Evolutionary conservation across 2,329 filamentous ascomycete species (phyloP).

Genomic region (Neophaeococcomyces aloes): DNA sequence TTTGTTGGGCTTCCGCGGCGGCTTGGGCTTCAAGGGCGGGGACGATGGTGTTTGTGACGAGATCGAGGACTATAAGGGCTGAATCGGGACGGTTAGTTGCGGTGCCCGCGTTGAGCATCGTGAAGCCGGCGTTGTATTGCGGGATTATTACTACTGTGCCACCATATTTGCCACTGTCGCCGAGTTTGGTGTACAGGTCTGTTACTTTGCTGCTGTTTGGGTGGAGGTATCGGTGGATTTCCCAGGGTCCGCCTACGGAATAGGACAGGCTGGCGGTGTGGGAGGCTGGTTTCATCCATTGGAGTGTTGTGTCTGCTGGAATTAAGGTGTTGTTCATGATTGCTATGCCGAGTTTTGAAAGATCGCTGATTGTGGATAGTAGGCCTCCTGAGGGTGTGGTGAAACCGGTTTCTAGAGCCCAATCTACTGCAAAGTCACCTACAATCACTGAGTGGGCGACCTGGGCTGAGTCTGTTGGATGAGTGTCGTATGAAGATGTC

Average conservation of each 20-base stretch:
- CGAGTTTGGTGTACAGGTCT: slow-evolving; percentile 35
- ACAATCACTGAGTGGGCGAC: slow-evolving; percentile 27
- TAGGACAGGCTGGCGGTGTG: slow-evolving; percentile 24
- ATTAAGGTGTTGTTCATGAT: slow-evolving; percentile 34
- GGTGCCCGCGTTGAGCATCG: slow-evolving; percentile 27
- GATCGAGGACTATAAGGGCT: slow-evolving; percentile 4
- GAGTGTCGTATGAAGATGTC: slow-evolving; percentile 27
- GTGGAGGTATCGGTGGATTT: slow-evolving; percentile 24
- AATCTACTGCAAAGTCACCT: slow-evolving; percentile 23
- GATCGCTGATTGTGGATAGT: slow-evolving; percentile 35
- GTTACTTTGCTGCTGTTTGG: slow-evolving; percentile 23
- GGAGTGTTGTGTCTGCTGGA: slow-evolving; percentile 27
- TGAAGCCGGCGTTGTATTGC: slow-evolving; percentile 38
- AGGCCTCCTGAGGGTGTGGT: slow-evolving; percentile 31
- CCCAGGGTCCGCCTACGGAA: slow-evolving; percentile 37
- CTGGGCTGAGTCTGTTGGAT: slow-evolving; percentile 29
- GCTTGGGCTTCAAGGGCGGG: slow-evolving; percentile 5
- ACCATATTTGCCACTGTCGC: slow-evolving; percentile 32
- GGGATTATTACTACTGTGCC: slow-evolving; percentile 33
- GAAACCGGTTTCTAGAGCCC: no score
- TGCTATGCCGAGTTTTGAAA: slow-evolving; percentile 33
- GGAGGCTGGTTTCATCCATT: slow-evolving; percentile 39
- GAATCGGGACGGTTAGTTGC: not conserved
- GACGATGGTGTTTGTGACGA: slow-evolving; percentile 4
- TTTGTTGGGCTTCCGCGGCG: slow-evolving; percentile 1